Evolutionary conservation across 2,329 filamentous ascomycete species (phyloP).

Genomic region (Clonostachys chloroleuca): DNA sequence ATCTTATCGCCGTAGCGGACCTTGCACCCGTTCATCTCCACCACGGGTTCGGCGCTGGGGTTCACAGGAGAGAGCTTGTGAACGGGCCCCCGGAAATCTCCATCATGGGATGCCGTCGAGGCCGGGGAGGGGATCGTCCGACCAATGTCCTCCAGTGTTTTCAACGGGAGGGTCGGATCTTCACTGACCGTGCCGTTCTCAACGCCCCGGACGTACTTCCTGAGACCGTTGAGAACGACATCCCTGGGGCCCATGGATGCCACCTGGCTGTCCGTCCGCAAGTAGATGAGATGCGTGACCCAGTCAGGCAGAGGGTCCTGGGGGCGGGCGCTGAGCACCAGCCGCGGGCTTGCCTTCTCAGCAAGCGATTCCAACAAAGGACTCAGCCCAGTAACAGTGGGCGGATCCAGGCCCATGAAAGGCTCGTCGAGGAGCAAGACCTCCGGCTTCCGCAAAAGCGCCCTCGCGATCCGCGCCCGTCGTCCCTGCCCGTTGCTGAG

Average conservation of each 20-base stretch:
- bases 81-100: conserved; percentile 2
- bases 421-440: conserved; percentile 87
- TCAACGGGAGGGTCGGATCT: conserved; percentile 41
- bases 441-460: conserved; percentile 73
- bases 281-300: conserved; percentile 79
- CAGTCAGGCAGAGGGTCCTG: conserved; percentile 87
- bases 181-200: conserved; percentile 35
- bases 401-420: conserved; percentile 93
- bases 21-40: conserved; percentile 83
- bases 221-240: conserved; percentile 52
- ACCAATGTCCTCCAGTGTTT: conserved; percentile 45
- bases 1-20: conserved; percentile 76
- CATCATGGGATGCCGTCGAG: not conserved
- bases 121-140: conserved; percentile 27
- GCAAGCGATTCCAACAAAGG: conserved; percentile 66
- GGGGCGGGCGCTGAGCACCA: conserved; percentile 74
- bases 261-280: conserved; percentile 64
- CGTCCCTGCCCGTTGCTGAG: conserved; percentile 92
- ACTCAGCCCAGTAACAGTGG: conserved; percentile 69
- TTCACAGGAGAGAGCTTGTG: conserved; percentile 13
- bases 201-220: conserved; percentile 40
- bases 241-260: conserved; percentile 61
- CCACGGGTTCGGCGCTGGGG: conserved; percentile 58
- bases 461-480: conserved; percentile 82
- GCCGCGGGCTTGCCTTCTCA: conserved; percentile 58